These are phyloP conservation scores for Didymella glomerata DNA, from an alignment of 2,329 filamentous ascomycete species.

Conservation along the genomic window DNA sequence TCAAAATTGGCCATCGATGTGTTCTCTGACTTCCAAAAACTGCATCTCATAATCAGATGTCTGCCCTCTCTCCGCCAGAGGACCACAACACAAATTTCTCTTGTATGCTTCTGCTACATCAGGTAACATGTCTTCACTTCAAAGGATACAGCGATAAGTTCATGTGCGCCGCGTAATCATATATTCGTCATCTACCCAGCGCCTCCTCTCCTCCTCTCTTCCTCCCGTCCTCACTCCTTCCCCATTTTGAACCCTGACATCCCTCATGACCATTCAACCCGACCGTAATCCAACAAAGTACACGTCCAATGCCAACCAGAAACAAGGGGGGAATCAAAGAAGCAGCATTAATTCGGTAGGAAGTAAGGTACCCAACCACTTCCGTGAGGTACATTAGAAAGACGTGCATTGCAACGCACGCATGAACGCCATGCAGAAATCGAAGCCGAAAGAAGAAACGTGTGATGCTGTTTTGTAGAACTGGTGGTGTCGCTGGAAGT, in stretches of 20 bases:
- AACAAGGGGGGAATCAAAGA: constrained; percentile 1
- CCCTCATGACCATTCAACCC: no score
- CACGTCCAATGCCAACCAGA: not conserved
- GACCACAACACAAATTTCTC: no score
- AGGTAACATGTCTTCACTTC: no score
- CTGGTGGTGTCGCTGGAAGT: not conserved
- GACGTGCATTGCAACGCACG: not conserved
- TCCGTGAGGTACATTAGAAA: not conserved
- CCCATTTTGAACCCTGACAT: no score
- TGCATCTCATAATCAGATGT: no score
- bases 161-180: not conserved
- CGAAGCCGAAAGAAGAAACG: not conserved
- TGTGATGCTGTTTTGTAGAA: not conserved
- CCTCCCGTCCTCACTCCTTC: not conserved
- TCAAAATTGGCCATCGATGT: no score
- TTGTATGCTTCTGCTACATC: no score
- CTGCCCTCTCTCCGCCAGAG: no score
- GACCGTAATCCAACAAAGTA: not conserved
- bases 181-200: not conserved
- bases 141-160: no score
- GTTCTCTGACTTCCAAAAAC: no score
- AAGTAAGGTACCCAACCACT: not conserved
- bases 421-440: not conserved
- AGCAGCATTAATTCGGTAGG: not conserved
- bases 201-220: no score